Percentiles rank a stretch among this genome's conserved stretches.
phyloP scores from a whole-genome alignment of 805 yeast species.

The Zygosaccharomyces lentus region DNA sequence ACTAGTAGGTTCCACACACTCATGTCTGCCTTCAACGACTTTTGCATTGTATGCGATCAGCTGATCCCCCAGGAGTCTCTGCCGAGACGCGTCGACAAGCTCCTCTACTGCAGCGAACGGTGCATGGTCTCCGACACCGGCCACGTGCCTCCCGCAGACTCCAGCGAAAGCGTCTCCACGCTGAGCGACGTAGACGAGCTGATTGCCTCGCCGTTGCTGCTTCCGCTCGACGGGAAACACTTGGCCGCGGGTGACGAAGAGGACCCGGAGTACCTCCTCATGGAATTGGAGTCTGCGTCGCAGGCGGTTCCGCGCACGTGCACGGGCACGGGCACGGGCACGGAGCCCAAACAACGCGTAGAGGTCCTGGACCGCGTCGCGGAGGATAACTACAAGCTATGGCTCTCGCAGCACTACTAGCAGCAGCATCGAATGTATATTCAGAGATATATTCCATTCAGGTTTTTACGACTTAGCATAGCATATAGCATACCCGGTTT shows the following conservation, averaged over 20 bases:
- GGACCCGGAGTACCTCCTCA: slow-evolving; percentile 1
- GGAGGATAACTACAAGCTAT: slow-evolving; percentile 31
- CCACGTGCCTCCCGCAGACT: slow-evolving; percentile 4
- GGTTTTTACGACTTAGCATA: slow-evolving; percentile 3
- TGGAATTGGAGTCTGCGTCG: slow-evolving; percentile 3
- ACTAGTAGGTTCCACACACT: not conserved
- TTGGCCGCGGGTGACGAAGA: not conserved
- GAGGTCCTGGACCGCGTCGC: slow-evolving; percentile 24
- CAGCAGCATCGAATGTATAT: slow-evolving; percentile 3
- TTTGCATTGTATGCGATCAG: slow-evolving; percentile 53
- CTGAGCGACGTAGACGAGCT: slow-evolving; percentile 19
- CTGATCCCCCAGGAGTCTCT: slow-evolving; percentile 20
- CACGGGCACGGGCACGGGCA: not conserved
- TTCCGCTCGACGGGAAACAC: slow-evolving; percentile 15
- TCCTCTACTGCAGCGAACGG: slow-evolving; percentile 27
- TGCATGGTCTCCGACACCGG: slow-evolving; percentile 14
- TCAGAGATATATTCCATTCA: slow-evolving; percentile 9
- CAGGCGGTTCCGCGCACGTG: slow-evolving; percentile 7
- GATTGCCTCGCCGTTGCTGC: slow-evolving; percentile 23
- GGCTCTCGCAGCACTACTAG: slow-evolving; percentile 26
- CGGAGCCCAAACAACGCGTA: not conserved
- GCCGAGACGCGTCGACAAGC: slow-evolving; percentile 8
- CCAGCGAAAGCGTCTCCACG: slow-evolving; percentile 4
- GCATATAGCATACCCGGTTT: slow-evolving; percentile 1
- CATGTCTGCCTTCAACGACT: slow-evolving; percentile 45